These are phyloP conservation scores for Pseudopyrenochaeta lycopersici DNA, from an alignment of 2,329 filamentous ascomycete species.

Conservation along the genomic window DNA sequence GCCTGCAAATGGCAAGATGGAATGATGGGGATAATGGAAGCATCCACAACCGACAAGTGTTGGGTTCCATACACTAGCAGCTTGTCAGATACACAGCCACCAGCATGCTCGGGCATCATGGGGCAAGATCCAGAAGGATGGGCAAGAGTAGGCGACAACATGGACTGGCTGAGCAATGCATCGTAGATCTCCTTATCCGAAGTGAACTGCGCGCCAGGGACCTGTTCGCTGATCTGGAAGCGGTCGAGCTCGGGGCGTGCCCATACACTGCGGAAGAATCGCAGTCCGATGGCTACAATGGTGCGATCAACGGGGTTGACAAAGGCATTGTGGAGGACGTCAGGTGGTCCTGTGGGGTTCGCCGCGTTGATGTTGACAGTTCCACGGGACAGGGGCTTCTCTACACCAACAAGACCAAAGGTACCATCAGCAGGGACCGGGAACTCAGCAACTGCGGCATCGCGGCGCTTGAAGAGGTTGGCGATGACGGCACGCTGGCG, in stretches of 20 bases:
- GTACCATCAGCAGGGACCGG: constrained; percentile 48
- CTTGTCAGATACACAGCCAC: constrained; percentile 39
- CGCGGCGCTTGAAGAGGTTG: constrained; percentile 30
- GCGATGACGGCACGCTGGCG: constrained; percentile 34
- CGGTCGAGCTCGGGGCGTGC: constrained; percentile 34
- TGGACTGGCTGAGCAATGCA: constrained; percentile 24
- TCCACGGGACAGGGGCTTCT: constrained; percentile 45
- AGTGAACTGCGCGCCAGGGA: constrained; percentile 31
- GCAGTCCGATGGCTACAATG: constrained; percentile 43
- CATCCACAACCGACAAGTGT: constrained; percentile 39
- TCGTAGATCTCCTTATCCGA: constrained; percentile 33
- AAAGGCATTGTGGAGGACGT: constrained; percentile 36
- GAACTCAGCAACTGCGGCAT: constrained; percentile 35
- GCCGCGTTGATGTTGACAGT: constrained; percentile 45
- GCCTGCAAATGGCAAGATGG: constrained; percentile 40
- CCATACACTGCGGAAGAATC: constrained; percentile 44
- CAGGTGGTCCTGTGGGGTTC: constrained; percentile 40
- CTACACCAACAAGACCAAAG: constrained; percentile 36
- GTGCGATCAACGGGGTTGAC: constrained; percentile 36
- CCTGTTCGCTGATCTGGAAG: constrained; percentile 31
- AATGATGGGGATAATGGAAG: constrained; percentile 43
- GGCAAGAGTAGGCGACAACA: constrained; percentile 36
- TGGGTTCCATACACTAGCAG: constrained; percentile 41
- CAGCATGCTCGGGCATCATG: constrained; percentile 34
- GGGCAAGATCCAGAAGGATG: constrained; percentile 43